Evolutionary conservation across 129 eudicot species (phyloP).

Genomic region (Tagetes erecta): DNA sequence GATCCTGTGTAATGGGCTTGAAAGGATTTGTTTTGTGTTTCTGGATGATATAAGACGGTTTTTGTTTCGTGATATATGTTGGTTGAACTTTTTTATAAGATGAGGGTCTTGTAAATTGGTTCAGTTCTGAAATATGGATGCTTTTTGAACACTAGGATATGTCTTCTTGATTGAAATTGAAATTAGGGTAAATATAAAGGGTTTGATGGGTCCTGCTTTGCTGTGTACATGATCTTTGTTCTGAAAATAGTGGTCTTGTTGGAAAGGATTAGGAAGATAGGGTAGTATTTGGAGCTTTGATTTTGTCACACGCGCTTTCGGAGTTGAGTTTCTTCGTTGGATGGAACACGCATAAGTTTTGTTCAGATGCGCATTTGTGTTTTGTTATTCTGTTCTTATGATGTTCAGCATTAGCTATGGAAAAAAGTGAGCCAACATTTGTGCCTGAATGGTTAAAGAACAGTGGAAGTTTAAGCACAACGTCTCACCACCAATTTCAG

Average conservation of each 20-base stretch:
- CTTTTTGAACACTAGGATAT: neutral
- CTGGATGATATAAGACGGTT: slow-evolving; percentile 22
- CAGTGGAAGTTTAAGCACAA: slow-evolving; percentile 9
- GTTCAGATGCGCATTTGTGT: neutral
- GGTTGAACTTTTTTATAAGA: slow-evolving; percentile 31
- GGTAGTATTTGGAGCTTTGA: slow-evolving; percentile 37
- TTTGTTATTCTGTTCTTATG: neutral
- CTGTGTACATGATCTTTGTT: slow-evolving; percentile 14
- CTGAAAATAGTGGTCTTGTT: neutral
- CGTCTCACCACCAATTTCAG: neutral
- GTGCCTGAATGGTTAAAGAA: slow-evolving; percentile 15
- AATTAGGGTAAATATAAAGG: neutral
- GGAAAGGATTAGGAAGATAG: slow-evolving; percentile 14
- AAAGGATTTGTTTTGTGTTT: neutral
- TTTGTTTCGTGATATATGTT: slow-evolving; percentile 9
- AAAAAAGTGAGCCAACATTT: slow-evolving; percentile 17
- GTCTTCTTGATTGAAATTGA: slow-evolving; percentile 24
- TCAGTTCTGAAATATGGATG: slow-evolving; percentile 30
- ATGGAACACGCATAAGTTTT: slow-evolving; percentile 1
- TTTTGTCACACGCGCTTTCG: slow-evolving; percentile 32
- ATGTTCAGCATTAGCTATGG: slow-evolving; percentile 12
- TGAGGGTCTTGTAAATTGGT: slow-evolving; percentile 38
- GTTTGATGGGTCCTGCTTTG: slow-evolving; percentile 5
- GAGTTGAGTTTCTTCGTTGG: slow-evolving; percentile 37
- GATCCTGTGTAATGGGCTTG: slow-evolving; percentile 17